Conservation (phyloP, 2,329 filamentous ascomycete species). For the Diaporthe sp. region DNA sequence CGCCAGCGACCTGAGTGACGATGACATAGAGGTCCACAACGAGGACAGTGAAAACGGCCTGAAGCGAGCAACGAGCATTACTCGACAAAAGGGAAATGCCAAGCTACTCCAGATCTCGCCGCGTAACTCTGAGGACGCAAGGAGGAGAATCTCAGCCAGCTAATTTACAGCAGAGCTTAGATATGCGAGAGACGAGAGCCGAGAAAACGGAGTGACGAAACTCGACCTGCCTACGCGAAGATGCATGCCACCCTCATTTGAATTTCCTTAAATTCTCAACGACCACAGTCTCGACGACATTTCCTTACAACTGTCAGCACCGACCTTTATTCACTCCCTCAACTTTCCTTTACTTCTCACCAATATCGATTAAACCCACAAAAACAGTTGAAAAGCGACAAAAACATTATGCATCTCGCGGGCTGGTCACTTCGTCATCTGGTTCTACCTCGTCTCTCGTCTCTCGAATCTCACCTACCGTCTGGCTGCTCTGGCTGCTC, state of each 20-base stretch:
- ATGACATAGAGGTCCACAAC: slow-evolving; percentile 45
- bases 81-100: slow-evolving; percentile 80
- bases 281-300: slow-evolving; percentile 42
- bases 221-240: slow-evolving; percentile 36
- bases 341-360: slow-evolving; percentile 41
- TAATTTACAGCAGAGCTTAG: slow-evolving; percentile 40
- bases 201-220: slow-evolving; percentile 26
- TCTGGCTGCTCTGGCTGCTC: slow-evolving; percentile 11
- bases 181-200: slow-evolving; percentile 23
- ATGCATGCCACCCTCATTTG: slow-evolving; percentile 41
- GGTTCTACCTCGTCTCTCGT: slow-evolving; percentile 17
- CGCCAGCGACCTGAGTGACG: slow-evolving; percentile 43
- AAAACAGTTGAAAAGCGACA: slow-evolving; percentile 40
- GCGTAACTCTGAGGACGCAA: slow-evolving; percentile 66
- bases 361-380: slow-evolving; percentile 27
- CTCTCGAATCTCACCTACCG: neutral
- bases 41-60: slow-evolving; percentile 56
- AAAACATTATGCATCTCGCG: slow-evolving; percentile 35
- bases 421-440: slow-evolving; percentile 29
- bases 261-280: slow-evolving; percentile 30
- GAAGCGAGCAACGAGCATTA: slow-evolving; percentile 79
- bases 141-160: slow-evolving; percentile 48
- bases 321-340: slow-evolving; percentile 50
- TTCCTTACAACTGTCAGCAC: slow-evolving; percentile 43
- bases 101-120: slow-evolving; percentile 78